Evolutionary conservation across 2,329 filamentous ascomycete species (phyloP).

Genomic region (Furcasterigmium sp.): DNA sequence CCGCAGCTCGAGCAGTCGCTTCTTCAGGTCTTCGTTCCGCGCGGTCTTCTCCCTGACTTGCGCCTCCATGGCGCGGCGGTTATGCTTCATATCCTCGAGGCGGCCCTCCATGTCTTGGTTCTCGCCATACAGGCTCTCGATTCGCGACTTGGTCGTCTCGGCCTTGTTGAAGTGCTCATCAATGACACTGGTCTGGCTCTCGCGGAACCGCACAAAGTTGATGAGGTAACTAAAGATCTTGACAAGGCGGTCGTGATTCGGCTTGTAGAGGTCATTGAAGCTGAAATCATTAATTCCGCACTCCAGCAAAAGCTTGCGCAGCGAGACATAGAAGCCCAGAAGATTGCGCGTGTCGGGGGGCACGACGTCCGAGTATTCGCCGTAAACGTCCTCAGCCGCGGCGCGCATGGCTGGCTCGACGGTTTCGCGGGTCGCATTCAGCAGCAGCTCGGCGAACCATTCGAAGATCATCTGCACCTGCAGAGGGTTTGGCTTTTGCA

Average conservation of each 20-base stretch:
- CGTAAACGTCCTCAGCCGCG: constrained; percentile 80
- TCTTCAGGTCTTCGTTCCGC: constrained; percentile 83
- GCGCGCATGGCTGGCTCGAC: constrained; percentile 94
- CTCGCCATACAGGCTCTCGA: constrained; percentile 77
- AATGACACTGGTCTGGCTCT: constrained; percentile 83
- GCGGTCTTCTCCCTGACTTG: constrained; percentile 79
- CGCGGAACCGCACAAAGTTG: constrained; percentile 96
- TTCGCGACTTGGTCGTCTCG: constrained; percentile 78
- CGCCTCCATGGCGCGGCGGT: constrained; percentile 73
- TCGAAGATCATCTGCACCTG: constrained; percentile 98
- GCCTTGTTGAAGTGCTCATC: constrained; percentile 92
- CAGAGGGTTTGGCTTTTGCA: constrained; percentile 88
- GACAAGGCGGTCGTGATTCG: constrained; percentile 82
- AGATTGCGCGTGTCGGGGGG: constrained; percentile 86
- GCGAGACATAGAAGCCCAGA: constrained; percentile 88
- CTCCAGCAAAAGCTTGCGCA: constrained; percentile 74
- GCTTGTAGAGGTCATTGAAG: constrained; percentile 86
- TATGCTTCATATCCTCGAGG: constrained; percentile 74
- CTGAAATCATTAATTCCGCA: constrained; percentile 93
- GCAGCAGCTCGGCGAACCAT: constrained; percentile 90
- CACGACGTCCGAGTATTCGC: constrained; percentile 78
- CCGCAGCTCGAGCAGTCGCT: constrained; percentile 71
- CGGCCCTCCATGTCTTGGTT: constrained; percentile 83
- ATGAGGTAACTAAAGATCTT: constrained; percentile 98
- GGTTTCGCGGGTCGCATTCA: constrained; percentile 89